Conservation (phyloP, 176 grass and related monocot genomes). For the Ensete glaucum region DNA sequence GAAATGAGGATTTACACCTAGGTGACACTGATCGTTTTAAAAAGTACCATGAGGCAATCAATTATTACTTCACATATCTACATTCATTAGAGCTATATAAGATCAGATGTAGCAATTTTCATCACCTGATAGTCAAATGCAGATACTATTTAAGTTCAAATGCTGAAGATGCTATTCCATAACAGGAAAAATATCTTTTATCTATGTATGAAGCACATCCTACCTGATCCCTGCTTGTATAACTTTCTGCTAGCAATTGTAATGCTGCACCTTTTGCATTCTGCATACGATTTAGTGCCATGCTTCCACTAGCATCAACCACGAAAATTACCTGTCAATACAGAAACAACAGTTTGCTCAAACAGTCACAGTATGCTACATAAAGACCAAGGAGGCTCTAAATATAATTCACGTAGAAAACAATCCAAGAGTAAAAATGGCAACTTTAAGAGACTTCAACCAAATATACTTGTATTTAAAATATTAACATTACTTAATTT, state of each 20-base stretch:
- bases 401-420: background rate
- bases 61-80: background rate
- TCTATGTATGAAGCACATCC: background rate
- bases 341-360: background rate
- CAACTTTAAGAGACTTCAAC: background rate
- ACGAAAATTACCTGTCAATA: conserved; percentile 86
- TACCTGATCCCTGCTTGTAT: conserved; percentile 98
- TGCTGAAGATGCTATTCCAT: background rate
- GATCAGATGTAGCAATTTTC: background rate
- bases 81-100: background rate
- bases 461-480: background rate
- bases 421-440: background rate
- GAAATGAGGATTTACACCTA: background rate
- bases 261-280: conserved; percentile 95
- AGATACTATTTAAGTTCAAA: background rate
- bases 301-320: conserved; percentile 98
- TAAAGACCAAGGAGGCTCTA: background rate
- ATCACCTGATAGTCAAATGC: background rate
- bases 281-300: conserved; percentile 98
- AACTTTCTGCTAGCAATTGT: conserved; percentile 96
- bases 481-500: background rate
- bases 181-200: background rate
- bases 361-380: background rate
- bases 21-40: background rate
- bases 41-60: background rate